These are phyloP conservation scores for Mycena citricolor DNA, from an alignment of 1,284 basidiomycete species.

Conservation along the genomic window DNA sequence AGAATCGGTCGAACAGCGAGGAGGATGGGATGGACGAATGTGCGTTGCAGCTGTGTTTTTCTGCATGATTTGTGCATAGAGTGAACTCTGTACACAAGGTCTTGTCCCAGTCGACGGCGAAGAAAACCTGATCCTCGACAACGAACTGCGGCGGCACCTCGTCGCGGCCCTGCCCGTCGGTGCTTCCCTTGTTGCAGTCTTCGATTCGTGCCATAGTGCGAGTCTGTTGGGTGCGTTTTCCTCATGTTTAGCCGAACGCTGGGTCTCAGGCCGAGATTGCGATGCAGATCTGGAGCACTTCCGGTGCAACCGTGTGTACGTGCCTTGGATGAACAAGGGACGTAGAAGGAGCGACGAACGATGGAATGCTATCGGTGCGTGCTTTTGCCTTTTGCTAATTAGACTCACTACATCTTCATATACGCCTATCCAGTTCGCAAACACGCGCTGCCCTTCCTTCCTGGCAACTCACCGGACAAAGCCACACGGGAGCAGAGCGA, in stretches of 20 bases:
- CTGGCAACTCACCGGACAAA: background rate
- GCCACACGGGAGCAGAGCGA: too few relatives aligned
- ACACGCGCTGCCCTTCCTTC: background rate
- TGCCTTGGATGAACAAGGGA: constrained; percentile 11
- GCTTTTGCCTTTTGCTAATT: background rate
- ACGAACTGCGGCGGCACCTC: constrained; percentile 7
- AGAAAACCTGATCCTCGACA: constrained; percentile 6
- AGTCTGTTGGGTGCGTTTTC: constrained; percentile 13
- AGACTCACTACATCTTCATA: background rate
- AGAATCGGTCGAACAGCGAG: constrained; percentile 26
- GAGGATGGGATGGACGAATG: constrained; percentile 34
- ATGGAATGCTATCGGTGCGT: constrained; percentile 7
- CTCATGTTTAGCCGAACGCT: too few relatives aligned
- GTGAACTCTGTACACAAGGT: background rate
- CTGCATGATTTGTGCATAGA: background rate
- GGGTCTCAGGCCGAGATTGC: too few relatives aligned
- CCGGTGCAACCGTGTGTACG: constrained; percentile 13
- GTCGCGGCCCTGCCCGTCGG: constrained; percentile 16
- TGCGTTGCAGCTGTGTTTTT: constrained; percentile 10
- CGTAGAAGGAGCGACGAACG: constrained; percentile 3
- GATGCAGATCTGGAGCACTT: constrained; percentile 14
- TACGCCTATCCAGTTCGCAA: constrained; percentile 1
- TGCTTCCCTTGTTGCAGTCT: constrained; percentile 16
- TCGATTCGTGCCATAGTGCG: constrained; percentile 22
- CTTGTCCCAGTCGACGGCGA: constrained; percentile 15